Evolutionary conservation across 805 yeast species (phyloP).

Genomic region (Zygoascus biomembranicola): DNA sequence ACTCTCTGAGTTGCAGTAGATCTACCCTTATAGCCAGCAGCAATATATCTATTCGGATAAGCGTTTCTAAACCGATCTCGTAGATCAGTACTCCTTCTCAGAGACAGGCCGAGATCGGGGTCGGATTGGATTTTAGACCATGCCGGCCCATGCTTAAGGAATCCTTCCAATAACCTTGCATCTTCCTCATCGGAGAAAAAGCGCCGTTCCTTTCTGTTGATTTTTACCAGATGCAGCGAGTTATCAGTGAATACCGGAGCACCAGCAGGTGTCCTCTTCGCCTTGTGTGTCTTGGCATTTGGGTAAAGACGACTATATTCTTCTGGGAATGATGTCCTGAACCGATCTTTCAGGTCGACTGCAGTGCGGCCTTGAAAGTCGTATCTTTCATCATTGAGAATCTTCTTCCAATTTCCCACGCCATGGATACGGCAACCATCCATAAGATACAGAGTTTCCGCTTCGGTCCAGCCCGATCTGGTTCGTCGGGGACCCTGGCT

Average conservation of each 20-base stretch:
- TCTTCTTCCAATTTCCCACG: constrained; percentile 41
- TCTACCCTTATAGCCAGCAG: constrained; percentile 38
- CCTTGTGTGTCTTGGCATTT: constrained; percentile 37
- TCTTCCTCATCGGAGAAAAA: constrained; percentile 37
- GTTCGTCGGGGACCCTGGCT: constrained; percentile 27
- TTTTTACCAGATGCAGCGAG: constrained; percentile 27
- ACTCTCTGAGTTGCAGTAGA: constrained; percentile 1
- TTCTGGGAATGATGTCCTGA: constrained; percentile 38
- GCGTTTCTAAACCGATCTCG: constrained; percentile 39
- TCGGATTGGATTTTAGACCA: constrained; percentile 40
- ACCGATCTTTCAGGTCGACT: constrained; percentile 38
- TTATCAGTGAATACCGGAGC: background rate
- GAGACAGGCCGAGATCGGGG: constrained; percentile 28
- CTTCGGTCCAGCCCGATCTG: constrained; percentile 35
- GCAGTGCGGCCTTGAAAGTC: constrained; percentile 37
- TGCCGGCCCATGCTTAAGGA: constrained; percentile 36
- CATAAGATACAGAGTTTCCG: constrained; percentile 34
- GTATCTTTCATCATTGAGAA: constrained; percentile 33
- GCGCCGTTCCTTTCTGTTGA: constrained; percentile 37
- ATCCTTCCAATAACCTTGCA: constrained; percentile 34
- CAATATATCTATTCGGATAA: constrained; percentile 35
- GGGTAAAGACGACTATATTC: constrained; percentile 38
- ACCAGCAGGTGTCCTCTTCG: constrained; percentile 16
- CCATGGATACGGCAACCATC: constrained; percentile 37
- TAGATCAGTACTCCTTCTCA: constrained; percentile 36